Percentiles rank a stretch among this genome's conserved stretches.
These are phyloP conservation scores for Bonia amplexicaulis DNA, from an alignment of 176 grass and related monocot genomes.

Conservation along the genomic window DNA sequence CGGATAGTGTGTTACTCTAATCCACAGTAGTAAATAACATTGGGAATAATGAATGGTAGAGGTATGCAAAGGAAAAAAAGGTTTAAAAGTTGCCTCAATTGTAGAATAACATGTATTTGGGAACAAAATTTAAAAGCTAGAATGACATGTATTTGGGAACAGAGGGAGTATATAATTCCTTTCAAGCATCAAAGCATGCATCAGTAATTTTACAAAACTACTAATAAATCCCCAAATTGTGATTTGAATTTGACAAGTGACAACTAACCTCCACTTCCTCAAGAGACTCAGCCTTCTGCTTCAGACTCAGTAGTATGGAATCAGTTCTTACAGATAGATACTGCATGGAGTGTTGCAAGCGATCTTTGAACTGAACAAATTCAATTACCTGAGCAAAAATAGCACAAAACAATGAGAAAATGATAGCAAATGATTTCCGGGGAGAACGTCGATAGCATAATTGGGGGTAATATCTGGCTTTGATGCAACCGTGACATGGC, in stretches of 20 bases:
- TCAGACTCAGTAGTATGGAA: slow-evolving; percentile 62
- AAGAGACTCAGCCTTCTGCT: slow-evolving; percentile 69
- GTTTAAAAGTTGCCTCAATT: no score
- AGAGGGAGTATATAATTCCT: background rate
- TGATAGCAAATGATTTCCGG: background rate
- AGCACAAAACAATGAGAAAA: slow-evolving; percentile 19
- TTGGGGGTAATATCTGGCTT: background rate
- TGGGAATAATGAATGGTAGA: no score
- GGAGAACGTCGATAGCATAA: background rate
- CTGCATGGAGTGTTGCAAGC: slow-evolving; percentile 66
- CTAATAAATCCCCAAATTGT: background rate
- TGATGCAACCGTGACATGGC: background rate
- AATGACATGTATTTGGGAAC: no score
- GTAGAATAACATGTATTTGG: no score
- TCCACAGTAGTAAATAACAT: no score
- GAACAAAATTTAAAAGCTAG: no score
- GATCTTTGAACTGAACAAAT: slow-evolving; percentile 86
- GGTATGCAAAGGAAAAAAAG: no score
- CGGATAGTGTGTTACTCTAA: no score
- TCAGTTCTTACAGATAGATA: slow-evolving; percentile 73
- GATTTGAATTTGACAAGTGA: slow-evolving; percentile 3
- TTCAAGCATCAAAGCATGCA: background rate
- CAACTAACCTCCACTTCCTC: slow-evolving; percentile 78
- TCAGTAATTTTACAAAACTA: background rate
- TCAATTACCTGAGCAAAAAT: slow-evolving; percentile 74